Conservation (phyloP, 139 green algal genomes). For the Raphidocelis subcapitata region DNA sequence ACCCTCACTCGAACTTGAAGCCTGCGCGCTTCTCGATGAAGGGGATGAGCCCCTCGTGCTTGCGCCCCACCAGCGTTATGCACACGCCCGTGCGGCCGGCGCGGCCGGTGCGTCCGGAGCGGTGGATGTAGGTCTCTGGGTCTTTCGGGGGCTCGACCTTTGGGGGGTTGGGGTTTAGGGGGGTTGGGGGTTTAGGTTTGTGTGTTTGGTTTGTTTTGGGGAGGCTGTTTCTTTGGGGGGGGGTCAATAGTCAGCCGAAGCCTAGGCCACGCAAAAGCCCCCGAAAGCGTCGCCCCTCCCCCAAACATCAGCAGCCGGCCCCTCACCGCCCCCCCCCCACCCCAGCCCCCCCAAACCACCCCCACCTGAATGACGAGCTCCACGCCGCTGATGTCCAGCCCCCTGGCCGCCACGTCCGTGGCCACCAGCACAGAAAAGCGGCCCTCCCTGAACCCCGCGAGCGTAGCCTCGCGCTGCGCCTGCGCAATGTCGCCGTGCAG, state of each 20-base stretch:
- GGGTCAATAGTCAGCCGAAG: too few species aligned
- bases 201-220: too few species aligned
- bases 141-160: conserved; percentile 81
- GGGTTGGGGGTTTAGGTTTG: too few species aligned
- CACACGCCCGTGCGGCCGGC: conserved; percentile 75
- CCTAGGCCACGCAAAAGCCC: too few species aligned
- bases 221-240: too few species aligned
- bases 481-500: conserved; percentile 96
- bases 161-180: too few species aligned
- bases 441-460: conserved; percentile 83
- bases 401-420: conserved; percentile 98
- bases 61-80: conserved; percentile 76
- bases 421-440: conserved; percentile 95
- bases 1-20: conserved; percentile 27
- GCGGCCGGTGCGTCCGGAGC: conserved; percentile 81
- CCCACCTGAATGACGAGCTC: conserved; percentile 81
- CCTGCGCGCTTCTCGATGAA: conserved; percentile 77
- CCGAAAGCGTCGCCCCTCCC: too few species aligned
- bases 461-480: conserved; percentile 66
- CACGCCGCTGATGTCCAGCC: conserved; percentile 96
- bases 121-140: conserved; percentile 90
- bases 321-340: background rate
- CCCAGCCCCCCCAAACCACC: background rate
- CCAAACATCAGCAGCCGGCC: too few species aligned
- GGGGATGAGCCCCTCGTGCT: conserved; percentile 76